Evolutionary conservation across 768 basidiomycete species (phyloP), one percentile per base, ranked within the genome.

Genomic region (Cyclocybe aegerita): DNA sequence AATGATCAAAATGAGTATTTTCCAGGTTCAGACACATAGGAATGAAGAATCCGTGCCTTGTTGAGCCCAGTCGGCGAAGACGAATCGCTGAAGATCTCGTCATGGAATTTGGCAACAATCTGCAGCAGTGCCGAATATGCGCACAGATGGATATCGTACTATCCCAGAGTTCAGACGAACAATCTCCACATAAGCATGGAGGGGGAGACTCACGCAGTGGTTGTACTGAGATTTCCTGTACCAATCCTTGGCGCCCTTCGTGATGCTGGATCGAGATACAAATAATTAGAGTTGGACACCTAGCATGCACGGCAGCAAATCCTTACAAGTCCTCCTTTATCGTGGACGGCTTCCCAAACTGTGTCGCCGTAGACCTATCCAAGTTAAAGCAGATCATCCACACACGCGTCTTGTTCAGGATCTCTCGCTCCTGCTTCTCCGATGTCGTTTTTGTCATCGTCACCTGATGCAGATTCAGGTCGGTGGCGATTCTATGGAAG

Each of bases 321-420:
- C 72, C 82, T 46, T 57, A 85, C 84, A 79, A 86, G 62, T 94
- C 90, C 59, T 93, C 92, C 58, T 88, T 87, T 62, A 95, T 86
- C 7, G 90, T 92, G 9, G 85, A 86, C 2, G 92, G 90, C 66
- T 93, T 93, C 3, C 93, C 93, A 64, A 93, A 90, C 64, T 93
- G 88, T 2, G 88, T 93, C 2, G 90, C 86, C 2, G 88, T 86
- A 23, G 91, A 93, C 12, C 90, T 81, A 65, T 97, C 93, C 50
- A 95, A 65, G 62, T 91, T 90, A 70, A 87, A 93, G 64, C 90
- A 94, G 44, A 89, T 88, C 76, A 95, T 80, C 93, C 93, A 97
- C 29, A 87, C 83, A n/a, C 93, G 73, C 37, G 82, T 84, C 50
- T 88, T 83, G 64, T 97, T 95, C 60, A 93, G 69, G 32, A 90